Conservation (phyloP, 345 rosid species). For the Dipteronia dyeriana region DNA sequence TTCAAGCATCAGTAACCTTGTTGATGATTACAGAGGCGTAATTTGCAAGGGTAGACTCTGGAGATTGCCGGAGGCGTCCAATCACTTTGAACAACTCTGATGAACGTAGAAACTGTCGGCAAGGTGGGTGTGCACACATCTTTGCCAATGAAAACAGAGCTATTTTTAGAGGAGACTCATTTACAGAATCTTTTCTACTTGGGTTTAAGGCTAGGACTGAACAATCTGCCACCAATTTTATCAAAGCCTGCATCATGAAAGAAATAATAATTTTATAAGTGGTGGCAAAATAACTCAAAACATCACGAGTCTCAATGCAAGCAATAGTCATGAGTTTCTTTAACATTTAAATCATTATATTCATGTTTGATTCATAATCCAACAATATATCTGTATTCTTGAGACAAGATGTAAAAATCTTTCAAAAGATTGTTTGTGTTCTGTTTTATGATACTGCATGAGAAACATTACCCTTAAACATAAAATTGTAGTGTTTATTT, state of each 20-base stretch:
- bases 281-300: background rate
- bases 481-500: background rate
- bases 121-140: conserved; percentile 81
- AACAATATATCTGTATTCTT: too few species aligned
- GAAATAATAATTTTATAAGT: background rate
- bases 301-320: too few species aligned
- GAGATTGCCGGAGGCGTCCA: conserved; percentile 78
- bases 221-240: conserved; percentile 75
- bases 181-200: conserved; percentile 59
- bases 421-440: too few species aligned
- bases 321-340: too few species aligned
- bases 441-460: too few species aligned
- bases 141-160: conserved; percentile 92
- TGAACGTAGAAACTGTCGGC: conserved; percentile 68
- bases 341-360: too few species aligned
- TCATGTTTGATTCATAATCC: too few species aligned
- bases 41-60: conserved; percentile 79
- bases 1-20: conserved; percentile 53
- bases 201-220: conserved; percentile 73
- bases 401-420: too few species aligned
- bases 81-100: conserved; percentile 79
- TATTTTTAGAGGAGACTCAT: conserved; percentile 87
- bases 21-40: conserved; percentile 72
- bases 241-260: conserved; percentile 58
- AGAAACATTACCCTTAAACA: too few species aligned